phyloP scores from a whole-genome alignment of 805 yeast species.

The Wickerhamomyces subpelliculosus region DNA sequence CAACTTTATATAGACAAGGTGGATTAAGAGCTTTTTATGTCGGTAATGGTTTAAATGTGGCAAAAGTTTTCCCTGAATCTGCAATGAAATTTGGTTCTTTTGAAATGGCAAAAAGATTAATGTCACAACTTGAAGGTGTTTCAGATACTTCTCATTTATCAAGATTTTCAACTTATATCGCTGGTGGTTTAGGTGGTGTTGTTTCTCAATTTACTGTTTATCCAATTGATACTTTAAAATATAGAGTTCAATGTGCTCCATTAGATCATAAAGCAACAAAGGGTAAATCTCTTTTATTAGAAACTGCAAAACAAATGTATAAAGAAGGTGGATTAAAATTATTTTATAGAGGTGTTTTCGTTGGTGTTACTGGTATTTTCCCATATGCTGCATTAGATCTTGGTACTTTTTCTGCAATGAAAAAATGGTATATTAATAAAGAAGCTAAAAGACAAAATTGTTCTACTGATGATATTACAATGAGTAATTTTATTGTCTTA shows the following conservation, averaged over 20 bases:
- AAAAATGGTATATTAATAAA: conserved; percentile 61
- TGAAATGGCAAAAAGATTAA: conserved; percentile 72
- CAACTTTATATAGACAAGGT: conserved; percentile 78
- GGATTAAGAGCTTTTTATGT: conserved; percentile 86
- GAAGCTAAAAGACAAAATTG: conserved; percentile 49
- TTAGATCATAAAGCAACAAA: conserved; percentile 51
- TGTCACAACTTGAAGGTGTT: conserved; percentile 73
- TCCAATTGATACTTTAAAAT: conserved; percentile 92
- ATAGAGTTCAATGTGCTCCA: conserved; percentile 88
- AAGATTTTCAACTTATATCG: conserved; percentile 70
- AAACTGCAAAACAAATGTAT: conserved; percentile 75
- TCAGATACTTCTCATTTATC: conserved; percentile 65
- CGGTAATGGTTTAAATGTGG: conserved; percentile 89
- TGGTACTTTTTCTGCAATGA: conserved; percentile 86
- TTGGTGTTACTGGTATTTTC: conserved; percentile 93
- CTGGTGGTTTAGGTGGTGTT: conserved; percentile 97
- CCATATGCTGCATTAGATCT: conserved; percentile 96
- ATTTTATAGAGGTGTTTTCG: conserved; percentile 82
- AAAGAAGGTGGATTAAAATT: conserved; percentile 68
- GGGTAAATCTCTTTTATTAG: conserved; percentile 54
- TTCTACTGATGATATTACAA: conserved; percentile 56
- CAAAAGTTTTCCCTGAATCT: conserved; percentile 93
- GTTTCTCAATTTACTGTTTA: conserved; percentile 88
- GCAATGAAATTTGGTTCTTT: conserved; percentile 97
- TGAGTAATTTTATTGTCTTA: conserved; percentile 76